Conservation (phyloP, 2,329 filamentous ascomycete species). For the Alternaria alternata region DNA sequence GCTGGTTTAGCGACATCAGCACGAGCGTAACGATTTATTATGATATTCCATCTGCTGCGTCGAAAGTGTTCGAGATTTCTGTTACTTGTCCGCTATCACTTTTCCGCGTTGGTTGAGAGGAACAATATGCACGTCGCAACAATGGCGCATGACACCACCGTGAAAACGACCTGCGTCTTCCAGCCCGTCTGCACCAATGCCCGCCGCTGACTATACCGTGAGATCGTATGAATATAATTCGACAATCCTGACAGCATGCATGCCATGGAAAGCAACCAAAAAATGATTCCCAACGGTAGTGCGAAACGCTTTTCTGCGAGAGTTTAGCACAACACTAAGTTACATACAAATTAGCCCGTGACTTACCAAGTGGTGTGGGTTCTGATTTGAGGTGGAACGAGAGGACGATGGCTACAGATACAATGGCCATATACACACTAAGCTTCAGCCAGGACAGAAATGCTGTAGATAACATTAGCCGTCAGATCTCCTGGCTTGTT, state of each 20-base stretch:
- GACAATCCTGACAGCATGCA: constrained; percentile 79
- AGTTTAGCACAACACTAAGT: not conserved
- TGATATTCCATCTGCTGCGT: not conserved
- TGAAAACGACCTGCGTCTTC: constrained; percentile 82
- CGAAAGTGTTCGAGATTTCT: constrained; percentile 5
- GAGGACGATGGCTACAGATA: constrained; percentile 87
- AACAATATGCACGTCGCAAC: constrained; percentile 53
- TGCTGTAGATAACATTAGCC: constrained; percentile 46
- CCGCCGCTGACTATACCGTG: constrained; percentile 77
- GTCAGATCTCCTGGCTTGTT: not conserved
- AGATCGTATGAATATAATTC: constrained; percentile 86
- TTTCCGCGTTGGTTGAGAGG: constrained; percentile 51
- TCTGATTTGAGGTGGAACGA: constrained; percentile 87
- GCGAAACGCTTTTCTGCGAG: constrained; percentile 76
- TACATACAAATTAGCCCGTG: not conserved
- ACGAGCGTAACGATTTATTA: constrained; percentile 6
- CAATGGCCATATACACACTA: constrained; percentile 88
- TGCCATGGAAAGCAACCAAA: constrained; percentile 83
- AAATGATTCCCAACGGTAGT: constrained; percentile 83
- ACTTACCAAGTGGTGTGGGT: constrained; percentile 56
- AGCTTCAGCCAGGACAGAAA: constrained; percentile 93
- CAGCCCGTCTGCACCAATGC: constrained; percentile 93
- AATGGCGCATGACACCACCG: constrained; percentile 51
- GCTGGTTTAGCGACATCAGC: not conserved
- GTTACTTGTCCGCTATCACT: constrained; percentile 29